phyloP scores from a whole-genome alignment of 345 rosid genomes.

The Microcos paniculata region DNA sequence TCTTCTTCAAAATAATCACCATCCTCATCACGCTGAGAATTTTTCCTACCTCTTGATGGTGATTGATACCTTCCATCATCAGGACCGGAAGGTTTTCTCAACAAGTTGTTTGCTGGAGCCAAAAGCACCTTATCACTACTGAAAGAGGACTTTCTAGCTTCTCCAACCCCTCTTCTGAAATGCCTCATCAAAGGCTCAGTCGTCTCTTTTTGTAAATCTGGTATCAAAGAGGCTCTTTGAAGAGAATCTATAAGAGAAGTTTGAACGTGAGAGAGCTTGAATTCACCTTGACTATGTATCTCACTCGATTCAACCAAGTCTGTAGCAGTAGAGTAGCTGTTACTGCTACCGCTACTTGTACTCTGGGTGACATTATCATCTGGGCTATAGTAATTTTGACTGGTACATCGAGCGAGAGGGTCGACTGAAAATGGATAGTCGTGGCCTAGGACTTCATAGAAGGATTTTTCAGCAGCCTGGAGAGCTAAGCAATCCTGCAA shows the following conservation, averaged over 20 bases:
- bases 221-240: constrained; percentile 23
- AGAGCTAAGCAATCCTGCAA: constrained; percentile 72
- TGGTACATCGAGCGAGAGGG: background rate
- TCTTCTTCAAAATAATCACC: constrained; percentile 31
- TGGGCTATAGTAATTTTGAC: constrained; percentile 11
- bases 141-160: background rate
- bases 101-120: background rate
- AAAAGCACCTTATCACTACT: background rate
- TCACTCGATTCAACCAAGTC: constrained; percentile 6
- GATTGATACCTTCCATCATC: constrained; percentile 16
- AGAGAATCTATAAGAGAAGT: constrained; percentile 6
- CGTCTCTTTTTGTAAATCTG: constrained; percentile 19
- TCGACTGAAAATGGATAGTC: constrained; percentile 29
- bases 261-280: background rate
- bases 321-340: background rate
- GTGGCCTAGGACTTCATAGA: constrained; percentile 58
- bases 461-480: constrained; percentile 80
- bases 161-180: background rate
- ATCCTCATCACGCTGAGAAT: constrained; percentile 34
- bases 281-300: constrained; percentile 11
- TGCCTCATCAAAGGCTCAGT: background rate
- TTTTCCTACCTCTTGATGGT: constrained; percentile 34
- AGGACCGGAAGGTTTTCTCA: background rate
- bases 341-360: constrained; percentile 14
- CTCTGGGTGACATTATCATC: constrained; percentile 8